A percentile compares a stretch with the other conserved stretches of the same genome.
Conservation (phyloP, 495 filamentous ascomycete species). For the Cenococcum geophilum region DNA sequence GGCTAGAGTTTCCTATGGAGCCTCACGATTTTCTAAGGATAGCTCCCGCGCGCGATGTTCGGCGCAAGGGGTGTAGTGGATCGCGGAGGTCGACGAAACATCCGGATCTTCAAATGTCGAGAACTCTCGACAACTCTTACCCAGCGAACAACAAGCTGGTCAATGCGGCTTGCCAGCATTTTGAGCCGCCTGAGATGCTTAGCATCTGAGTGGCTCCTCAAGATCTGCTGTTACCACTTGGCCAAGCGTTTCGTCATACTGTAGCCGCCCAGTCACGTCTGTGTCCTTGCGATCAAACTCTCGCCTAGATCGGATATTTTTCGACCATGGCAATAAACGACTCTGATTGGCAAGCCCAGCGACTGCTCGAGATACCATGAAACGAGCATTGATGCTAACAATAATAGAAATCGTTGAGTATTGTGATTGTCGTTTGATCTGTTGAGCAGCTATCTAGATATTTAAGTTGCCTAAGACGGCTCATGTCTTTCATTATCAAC, state of each 20-base stretch:
- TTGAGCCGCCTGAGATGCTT: slow-evolving; percentile 4
- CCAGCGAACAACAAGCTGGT: slow-evolving; percentile 14
- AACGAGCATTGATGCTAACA: slow-evolving; percentile 20
- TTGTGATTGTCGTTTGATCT: slow-evolving; percentile 21
- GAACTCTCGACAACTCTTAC: slow-evolving; percentile 18
- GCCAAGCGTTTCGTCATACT: slow-evolving; percentile 19
- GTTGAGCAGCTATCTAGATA: slow-evolving; percentile 21
- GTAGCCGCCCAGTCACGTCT: slow-evolving; percentile 28
- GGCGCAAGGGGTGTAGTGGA: slow-evolving; percentile 20
- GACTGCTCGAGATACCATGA: slow-evolving; percentile 32
- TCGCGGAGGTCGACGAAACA: slow-evolving; percentile 19
- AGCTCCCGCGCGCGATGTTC: slow-evolving; percentile 31
- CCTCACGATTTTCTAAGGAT: slow-evolving; percentile 27
- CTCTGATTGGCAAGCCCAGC: slow-evolving; percentile 28
- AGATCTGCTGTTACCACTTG: slow-evolving; percentile 19
- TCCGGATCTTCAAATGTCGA: slow-evolving; percentile 18
- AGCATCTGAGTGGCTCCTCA: slow-evolving; percentile 22
- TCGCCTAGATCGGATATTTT: slow-evolving; percentile 29
- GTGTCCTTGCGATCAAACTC: slow-evolving; percentile 9
- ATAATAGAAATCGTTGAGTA: slow-evolving; percentile 26
- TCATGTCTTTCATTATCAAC: slow-evolving; percentile 19
- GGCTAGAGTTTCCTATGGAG: slow-evolving; percentile 24
- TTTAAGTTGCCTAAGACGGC: slow-evolving; percentile 25
- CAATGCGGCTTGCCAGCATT: slow-evolving; percentile 25
- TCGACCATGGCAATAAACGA: slow-evolving; percentile 14